These are phyloP conservation scores for Hemileccinum impolitum DNA, from an alignment of 768 basidiomycete species.

Conservation along the genomic window DNA sequence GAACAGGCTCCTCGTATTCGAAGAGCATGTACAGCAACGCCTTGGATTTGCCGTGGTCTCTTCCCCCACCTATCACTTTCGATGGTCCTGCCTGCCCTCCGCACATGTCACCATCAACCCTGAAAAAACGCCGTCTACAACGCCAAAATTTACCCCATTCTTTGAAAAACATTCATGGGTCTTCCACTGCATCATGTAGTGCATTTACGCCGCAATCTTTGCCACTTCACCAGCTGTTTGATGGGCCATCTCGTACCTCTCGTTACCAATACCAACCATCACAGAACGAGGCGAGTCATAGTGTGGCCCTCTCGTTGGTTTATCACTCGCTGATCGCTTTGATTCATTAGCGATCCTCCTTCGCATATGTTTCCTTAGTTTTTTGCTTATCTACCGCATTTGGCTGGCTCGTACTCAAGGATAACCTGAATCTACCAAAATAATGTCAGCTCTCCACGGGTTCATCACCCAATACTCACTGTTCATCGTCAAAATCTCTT, in stretches of 20 bases:
- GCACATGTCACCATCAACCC: slow-evolving; percentile 15
- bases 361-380: slow-evolving; percentile 7
- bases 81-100: slow-evolving; percentile 47
- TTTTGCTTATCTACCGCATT: slow-evolving; percentile 22
- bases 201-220: slow-evolving; percentile 28
- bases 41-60: slow-evolving; percentile 26
- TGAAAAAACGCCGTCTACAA: slow-evolving; percentile 9
- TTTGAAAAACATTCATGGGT: slow-evolving; percentile 1
- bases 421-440: slow-evolving; percentile 4
- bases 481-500: not conserved
- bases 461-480: not conserved
- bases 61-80: slow-evolving; percentile 45
- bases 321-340: not conserved
- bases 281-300: slow-evolving; percentile 15
- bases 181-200: slow-evolving; percentile 3
- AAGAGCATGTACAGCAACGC: slow-evolving; percentile 5
- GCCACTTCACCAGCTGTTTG: slow-evolving; percentile 38
- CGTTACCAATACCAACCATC: slow-evolving; percentile 14
- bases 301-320: not conserved
- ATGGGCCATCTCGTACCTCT: slow-evolving; percentile 41
- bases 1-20: slow-evolving; percentile 5
- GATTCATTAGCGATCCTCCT: slow-evolving; percentile 1
- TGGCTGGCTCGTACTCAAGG: slow-evolving; percentile 21
- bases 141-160: slow-evolving; percentile 6
- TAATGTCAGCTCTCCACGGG: not conserved